Percentiles rank a stretch among this genome's conserved stretches.
These are phyloP conservation scores for Lathyrus tuberosus DNA, from an alignment of 306 rosid genomes.

Conservation along the genomic window DNA sequence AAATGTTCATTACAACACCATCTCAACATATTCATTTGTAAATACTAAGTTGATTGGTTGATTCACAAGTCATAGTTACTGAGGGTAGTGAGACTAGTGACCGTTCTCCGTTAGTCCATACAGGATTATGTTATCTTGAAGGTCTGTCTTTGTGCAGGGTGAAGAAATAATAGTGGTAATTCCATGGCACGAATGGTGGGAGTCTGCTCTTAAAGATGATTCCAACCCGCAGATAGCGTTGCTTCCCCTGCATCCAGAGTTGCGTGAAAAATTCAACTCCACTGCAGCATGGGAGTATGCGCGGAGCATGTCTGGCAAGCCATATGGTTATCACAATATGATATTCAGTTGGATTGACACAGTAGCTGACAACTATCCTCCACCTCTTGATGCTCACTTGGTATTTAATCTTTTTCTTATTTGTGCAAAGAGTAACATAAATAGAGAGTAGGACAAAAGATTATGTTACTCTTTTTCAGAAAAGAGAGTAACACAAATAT, in stretches of 20 bases:
- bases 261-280: conserved; percentile 77
- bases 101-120: background rate
- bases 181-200: conserved; percentile 99
- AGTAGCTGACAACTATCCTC: conserved; percentile 92
- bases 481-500: conserved; percentile 22
- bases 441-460: background rate
- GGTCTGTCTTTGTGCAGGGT: conserved; percentile 59
- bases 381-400: conserved; percentile 99
- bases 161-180: conserved; percentile 89
- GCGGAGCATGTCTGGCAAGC: conserved; percentile 92
- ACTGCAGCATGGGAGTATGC: conserved; percentile 98
- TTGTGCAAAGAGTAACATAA: conserved; percentile 24
- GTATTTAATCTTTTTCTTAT: conserved; percentile 44
- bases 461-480: too few relatives aligned
- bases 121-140: conserved; percentile 22
- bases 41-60: background rate
- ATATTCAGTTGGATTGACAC: conserved; percentile 99
- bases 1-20: background rate
- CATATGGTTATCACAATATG: conserved; percentile 99
- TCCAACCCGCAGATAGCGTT: conserved; percentile 95
- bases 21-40: background rate
- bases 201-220: conserved; percentile 70
- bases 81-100: conserved; percentile 3
- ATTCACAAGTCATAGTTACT: background rate
- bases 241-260: conserved; percentile 85